Evolutionary conservation across 2,329 filamentous ascomycete genomes (phyloP).

Genomic region (Epichloe sylvatica): DNA sequence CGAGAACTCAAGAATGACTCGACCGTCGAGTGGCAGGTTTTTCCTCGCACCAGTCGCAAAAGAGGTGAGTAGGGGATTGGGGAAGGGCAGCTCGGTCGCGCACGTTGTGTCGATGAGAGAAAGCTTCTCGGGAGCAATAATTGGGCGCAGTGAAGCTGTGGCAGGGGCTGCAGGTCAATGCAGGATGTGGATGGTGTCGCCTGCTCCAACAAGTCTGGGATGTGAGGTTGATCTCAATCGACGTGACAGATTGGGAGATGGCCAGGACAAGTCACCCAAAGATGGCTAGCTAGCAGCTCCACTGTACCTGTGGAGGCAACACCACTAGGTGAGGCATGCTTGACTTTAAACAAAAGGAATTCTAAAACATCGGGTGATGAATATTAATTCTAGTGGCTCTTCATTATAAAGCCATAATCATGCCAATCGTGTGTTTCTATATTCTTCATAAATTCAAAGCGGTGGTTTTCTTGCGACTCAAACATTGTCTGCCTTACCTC

Average conservation of each 20-base stretch:
- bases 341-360: neutral
- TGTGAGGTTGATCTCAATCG: slow-evolving; percentile 3
- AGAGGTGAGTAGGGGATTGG: neutral
- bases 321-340: slow-evolving; percentile 1
- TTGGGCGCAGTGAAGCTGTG: neutral
- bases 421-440: neutral
- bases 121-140: neutral
- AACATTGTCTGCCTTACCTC: neutral
- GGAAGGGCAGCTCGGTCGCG: neutral
- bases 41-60: neutral
- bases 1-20: neutral
- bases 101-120: neutral
- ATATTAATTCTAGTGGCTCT: neutral
- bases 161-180: neutral
- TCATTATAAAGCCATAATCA: neutral
- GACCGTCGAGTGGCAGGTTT: neutral
- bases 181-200: slow-evolving; percentile 2
- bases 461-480: neutral
- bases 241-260: slow-evolving; percentile 8
- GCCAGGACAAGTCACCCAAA: slow-evolving; percentile 9
- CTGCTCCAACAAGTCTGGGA: neutral
- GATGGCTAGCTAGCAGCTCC: slow-evolving; percentile 9
- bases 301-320: neutral
- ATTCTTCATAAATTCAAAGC: neutral
- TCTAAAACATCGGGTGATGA: too few species aligned